Conservation (phyloP, 495 filamentous ascomycete species). For the Achaetomiella virescens region DNA sequence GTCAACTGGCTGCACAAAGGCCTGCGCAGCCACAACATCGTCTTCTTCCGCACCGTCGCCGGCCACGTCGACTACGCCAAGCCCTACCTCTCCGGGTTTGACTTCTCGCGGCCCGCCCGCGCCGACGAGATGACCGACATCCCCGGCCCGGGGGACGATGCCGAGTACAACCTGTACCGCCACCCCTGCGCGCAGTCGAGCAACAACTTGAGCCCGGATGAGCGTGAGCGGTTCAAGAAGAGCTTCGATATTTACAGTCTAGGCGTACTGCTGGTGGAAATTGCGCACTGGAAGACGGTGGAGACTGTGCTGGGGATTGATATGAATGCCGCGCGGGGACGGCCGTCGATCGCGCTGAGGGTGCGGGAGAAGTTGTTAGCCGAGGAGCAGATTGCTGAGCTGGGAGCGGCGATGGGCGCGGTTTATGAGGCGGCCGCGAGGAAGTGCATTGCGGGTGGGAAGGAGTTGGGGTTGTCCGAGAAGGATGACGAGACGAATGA, state of each 20-base stretch:
- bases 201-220: conserved; percentile 19
- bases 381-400: conserved; percentile 22
- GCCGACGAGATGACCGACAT: conserved; percentile 47
- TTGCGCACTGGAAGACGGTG: conserved; percentile 48
- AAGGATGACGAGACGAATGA: conserved; percentile 33
- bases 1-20: conserved; percentile 60
- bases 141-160: conserved; percentile 36
- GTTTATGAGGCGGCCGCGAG: conserved; percentile 28
- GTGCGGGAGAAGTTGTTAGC: conserved; percentile 26
- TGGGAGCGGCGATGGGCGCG: conserved; percentile 31
- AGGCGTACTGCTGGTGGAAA: conserved; percentile 48
- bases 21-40: conserved; percentile 49
- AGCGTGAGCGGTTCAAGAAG: conserved; percentile 38
- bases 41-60: conserved; percentile 40
- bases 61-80: conserved; percentile 26
- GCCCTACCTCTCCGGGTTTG: conserved; percentile 49
- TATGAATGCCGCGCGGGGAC: conserved; percentile 18
- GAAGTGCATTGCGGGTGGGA: conserved; percentile 29
- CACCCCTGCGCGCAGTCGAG: conserved; percentile 42
- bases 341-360: conserved; percentile 26
- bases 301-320: conserved; percentile 41
- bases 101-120: conserved; percentile 48
- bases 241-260: conserved; percentile 52
- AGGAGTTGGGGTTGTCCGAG: conserved; percentile 23
- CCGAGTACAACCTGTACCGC: conserved; percentile 43